These are phyloP conservation scores for Aotearoamyces nothofagi DNA, from an alignment of 2,329 filamentous ascomycete genomes.

Conservation along the genomic window DNA sequence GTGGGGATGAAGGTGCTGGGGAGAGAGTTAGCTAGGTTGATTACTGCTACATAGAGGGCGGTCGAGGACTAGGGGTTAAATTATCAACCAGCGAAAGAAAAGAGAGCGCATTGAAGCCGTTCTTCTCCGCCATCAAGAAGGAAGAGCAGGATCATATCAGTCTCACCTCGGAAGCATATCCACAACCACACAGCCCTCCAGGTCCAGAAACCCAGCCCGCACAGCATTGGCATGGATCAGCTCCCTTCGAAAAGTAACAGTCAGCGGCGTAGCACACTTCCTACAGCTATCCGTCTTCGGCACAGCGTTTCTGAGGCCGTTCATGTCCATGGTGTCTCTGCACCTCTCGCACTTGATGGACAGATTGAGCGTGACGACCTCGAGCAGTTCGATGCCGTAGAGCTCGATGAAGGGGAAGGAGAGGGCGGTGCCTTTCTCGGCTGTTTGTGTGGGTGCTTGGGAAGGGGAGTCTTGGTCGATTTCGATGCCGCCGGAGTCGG, in stretches of 20 bases:
- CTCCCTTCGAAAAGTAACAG: constrained; percentile 45
- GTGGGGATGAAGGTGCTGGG: constrained; percentile 62
- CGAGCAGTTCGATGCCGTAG: constrained; percentile 60
- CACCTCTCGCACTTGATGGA: constrained; percentile 68
- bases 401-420: constrained; percentile 68
- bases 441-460: constrained; percentile 1
- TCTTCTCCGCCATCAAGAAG: no score
- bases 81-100: no score
- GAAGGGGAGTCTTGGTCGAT: constrained; percentile 22
- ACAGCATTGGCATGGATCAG: constrained; percentile 58
- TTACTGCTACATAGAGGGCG: background rate
- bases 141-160: constrained; percentile 4
- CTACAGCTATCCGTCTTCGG: constrained; percentile 38
- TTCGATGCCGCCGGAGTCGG: constrained; percentile 23
- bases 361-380: constrained; percentile 50
- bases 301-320: constrained; percentile 41
- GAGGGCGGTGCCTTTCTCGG: constrained; percentile 46
- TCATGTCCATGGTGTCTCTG: constrained; percentile 57
- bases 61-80: no score
- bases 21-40: constrained; percentile 1
- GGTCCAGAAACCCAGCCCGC: constrained; percentile 66
- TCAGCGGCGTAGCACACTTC: constrained; percentile 39
- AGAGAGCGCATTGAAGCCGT: no score
- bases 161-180: constrained; percentile 63
- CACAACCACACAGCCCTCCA: constrained; percentile 56